These are phyloP conservation scores for Fraxinus floribunda DNA, from an alignment of 305 asterid species.

Conservation along the genomic window DNA sequence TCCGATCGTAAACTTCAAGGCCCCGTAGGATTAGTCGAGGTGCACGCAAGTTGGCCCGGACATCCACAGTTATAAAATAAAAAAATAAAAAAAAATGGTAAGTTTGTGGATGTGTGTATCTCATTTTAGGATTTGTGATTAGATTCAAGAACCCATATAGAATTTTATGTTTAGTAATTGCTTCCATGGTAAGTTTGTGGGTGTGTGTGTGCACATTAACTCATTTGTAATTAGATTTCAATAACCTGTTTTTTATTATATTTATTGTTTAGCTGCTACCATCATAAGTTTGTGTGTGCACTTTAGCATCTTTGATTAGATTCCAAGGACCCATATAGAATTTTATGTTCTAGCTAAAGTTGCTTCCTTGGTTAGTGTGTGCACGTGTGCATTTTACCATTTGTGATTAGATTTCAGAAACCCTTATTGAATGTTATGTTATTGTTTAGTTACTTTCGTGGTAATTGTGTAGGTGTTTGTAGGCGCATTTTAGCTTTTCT, in stretches of 20 bases:
- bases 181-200: neutral
- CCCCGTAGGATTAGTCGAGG: no score
- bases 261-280: neutral
- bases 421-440: neutral
- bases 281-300: neutral
- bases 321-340: neutral
- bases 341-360: slow-evolving; percentile 26
- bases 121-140: neutral
- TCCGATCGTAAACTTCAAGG: no score
- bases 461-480: slow-evolving; percentile 24
- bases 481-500: neutral
- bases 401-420: neutral
- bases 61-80: no score
- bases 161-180: neutral
- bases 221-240: neutral
- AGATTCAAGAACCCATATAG: neutral
- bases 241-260: neutral
- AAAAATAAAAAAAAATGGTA: neutral
- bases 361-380: slow-evolving; percentile 58
- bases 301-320: neutral
- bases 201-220: neutral
- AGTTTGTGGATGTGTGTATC: neutral
- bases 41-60: no score
- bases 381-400: neutral
- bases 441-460: slow-evolving; percentile 59